These are phyloP conservation scores for Phalaenopsis hybrid DNA, from an alignment of 116 monocot genomes.

Conservation along the genomic window DNA sequence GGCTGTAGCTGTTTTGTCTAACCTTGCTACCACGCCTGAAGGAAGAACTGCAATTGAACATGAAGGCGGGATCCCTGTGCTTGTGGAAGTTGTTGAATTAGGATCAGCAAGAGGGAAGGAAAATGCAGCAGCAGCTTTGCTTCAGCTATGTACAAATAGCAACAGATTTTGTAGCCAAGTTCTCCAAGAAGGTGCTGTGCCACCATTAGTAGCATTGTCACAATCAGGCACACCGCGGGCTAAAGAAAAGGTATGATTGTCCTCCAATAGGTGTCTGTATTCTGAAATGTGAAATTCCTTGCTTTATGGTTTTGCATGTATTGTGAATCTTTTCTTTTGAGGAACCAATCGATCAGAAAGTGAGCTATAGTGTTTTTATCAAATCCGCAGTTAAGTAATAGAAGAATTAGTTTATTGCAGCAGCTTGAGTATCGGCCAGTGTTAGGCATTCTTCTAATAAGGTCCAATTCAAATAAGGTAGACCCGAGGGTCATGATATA, in stretches of 20 bases:
- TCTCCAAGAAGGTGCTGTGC: slow-evolving; percentile 85
- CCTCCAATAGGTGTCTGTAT: slow-evolving; percentile 13
- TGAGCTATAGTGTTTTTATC: no score
- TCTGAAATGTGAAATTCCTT: slow-evolving; percentile 20
- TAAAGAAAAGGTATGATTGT: slow-evolving; percentile 70
- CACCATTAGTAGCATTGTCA: slow-evolving; percentile 69
- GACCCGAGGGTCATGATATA: no score
- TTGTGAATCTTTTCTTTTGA: slow-evolving; percentile 30
- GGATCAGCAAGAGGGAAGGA: slow-evolving; percentile 86
- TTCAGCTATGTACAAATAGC: slow-evolving; percentile 74
- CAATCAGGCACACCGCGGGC: slow-evolving; percentile 76
- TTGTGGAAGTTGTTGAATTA: slow-evolving; percentile 86
- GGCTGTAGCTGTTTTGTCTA: slow-evolving; percentile 79
- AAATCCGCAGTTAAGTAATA: no score
- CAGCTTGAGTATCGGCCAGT: no score
- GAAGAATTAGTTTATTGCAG: no score
- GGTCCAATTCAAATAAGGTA: no score
- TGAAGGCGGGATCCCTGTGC: slow-evolving; percentile 61
- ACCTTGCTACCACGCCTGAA: slow-evolving; percentile 64
- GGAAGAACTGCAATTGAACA: slow-evolving; percentile 75
- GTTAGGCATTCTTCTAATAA: no score
- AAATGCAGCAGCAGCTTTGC: slow-evolving; percentile 89
- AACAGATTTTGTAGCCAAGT: slow-evolving; percentile 64
- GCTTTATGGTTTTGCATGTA: slow-evolving; percentile 16
- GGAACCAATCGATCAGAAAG: slow-evolving; percentile 31